A percentile compares a stretch with the other conserved stretches of the same genome.
Evolutionary conservation across 2,329 filamentous ascomycete genomes (phyloP).

Genomic region (Penicillium polonicum): DNA sequence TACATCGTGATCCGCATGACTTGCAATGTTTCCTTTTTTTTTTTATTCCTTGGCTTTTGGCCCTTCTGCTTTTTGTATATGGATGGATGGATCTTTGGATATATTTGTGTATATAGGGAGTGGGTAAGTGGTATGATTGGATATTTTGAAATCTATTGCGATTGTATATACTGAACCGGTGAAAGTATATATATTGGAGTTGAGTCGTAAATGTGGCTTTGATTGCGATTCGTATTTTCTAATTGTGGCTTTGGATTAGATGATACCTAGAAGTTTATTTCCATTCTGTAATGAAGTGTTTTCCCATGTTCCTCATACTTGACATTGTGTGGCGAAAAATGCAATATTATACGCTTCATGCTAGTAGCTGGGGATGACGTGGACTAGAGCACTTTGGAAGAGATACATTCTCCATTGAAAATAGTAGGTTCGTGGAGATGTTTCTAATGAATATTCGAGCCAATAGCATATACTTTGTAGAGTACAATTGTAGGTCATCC

Average conservation of each 20-base stretch:
- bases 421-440: background rate
- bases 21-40: conserved; percentile 3
- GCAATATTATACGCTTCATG: background rate
- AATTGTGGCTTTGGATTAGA: background rate
- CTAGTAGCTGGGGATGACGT: background rate
- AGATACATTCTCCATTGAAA: background rate
- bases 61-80: conserved; percentile 1
- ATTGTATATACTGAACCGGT: background rate
- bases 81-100: background rate
- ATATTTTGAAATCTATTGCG: background rate
- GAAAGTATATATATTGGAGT: background rate
- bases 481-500: background rate
- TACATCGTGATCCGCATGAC: background rate
- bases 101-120: background rate
- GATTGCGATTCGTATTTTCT: background rate
- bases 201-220: background rate
- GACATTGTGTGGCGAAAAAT: background rate
- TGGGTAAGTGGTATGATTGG: background rate
- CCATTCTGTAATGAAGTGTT: background rate
- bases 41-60: background rate
- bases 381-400: background rate
- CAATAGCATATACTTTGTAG: background rate
- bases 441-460: background rate
- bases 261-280: background rate
- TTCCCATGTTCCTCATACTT: background rate